Conservation (phyloP, 305 asterid species). For the Vinca major region DNA sequence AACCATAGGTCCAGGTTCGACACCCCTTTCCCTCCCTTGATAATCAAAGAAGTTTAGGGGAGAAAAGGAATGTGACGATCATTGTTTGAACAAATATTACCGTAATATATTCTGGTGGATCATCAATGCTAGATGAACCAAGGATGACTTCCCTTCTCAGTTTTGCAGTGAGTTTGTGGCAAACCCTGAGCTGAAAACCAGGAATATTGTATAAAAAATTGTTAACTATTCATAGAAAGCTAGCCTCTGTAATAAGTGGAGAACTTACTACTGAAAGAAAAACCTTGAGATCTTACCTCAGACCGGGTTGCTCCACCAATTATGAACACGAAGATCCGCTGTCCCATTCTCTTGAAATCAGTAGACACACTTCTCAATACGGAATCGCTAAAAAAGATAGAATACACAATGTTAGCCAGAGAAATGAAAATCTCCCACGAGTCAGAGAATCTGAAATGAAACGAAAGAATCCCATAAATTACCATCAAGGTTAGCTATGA, state of each 20-base stretch:
- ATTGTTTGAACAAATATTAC: slow-evolving; percentile 30
- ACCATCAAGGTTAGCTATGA: too few species aligned
- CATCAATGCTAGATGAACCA: slow-evolving; percentile 81
- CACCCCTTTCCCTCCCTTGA: too few species aligned
- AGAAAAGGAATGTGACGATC: neutral
- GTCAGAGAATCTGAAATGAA: neutral
- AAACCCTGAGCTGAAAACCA: slow-evolving; percentile 66
- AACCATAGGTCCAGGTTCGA: too few species aligned
- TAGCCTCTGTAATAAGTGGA: slow-evolving; percentile 2
- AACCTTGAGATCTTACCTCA: slow-evolving; percentile 44
- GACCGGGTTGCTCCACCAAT: slow-evolving; percentile 98
- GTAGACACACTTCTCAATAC: slow-evolving; percentile 35
- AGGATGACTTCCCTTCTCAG: slow-evolving; percentile 89
- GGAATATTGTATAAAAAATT: slow-evolving; percentile 11
- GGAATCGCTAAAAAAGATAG: slow-evolving; percentile 54
- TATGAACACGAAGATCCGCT: slow-evolving; percentile 72
- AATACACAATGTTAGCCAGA: slow-evolving; percentile 16
- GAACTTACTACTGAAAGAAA: slow-evolving; percentile 10
- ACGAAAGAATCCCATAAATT: neutral
- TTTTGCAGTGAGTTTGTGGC: slow-evolving; percentile 89
- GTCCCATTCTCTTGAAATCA: slow-evolving; percentile 84
- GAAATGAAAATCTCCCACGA: slow-evolving; percentile 1
- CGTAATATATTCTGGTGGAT: slow-evolving; percentile 83
- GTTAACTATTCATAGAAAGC: neutral
- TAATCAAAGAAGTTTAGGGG: too few species aligned